phyloP scores from a whole-genome alignment of 495 filamentous ascomycete species.

The Penicillium odoratum region DNA sequence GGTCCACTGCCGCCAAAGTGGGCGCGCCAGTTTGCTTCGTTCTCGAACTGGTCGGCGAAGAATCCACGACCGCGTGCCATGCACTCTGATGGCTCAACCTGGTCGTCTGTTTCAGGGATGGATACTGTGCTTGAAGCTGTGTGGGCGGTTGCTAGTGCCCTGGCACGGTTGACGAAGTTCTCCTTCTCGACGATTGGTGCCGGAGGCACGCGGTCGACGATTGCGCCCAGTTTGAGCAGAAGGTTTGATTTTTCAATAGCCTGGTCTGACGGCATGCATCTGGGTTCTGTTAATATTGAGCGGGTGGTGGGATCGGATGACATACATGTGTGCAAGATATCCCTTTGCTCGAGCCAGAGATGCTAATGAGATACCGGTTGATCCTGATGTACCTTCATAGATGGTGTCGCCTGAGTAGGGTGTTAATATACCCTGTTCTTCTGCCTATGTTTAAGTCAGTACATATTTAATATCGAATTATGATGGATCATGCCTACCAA shows the following conservation, averaged over 20 bases:
- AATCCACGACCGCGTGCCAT: slow-evolving; percentile 59
- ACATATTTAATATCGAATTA: background rate
- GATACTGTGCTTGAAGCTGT: slow-evolving; percentile 47
- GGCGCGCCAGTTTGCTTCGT: slow-evolving; percentile 77
- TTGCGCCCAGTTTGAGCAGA: slow-evolving; percentile 85
- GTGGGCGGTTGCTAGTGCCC: slow-evolving; percentile 72
- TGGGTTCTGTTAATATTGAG: slow-evolving; percentile 25
- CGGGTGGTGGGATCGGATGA: background rate
- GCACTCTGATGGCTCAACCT: slow-evolving; percentile 16
- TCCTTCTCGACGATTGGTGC: slow-evolving; percentile 87
- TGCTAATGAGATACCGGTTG: slow-evolving; percentile 90
- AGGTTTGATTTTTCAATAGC: slow-evolving; percentile 84
- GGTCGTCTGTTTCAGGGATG: slow-evolving; percentile 9
- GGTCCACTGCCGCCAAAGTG: slow-evolving; percentile 84
- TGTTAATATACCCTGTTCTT: slow-evolving; percentile 71
- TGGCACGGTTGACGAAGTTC: slow-evolving; percentile 93
- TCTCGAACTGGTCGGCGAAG: slow-evolving; percentile 98
- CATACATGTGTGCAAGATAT: slow-evolving; percentile 86
- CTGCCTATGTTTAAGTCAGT: slow-evolving; percentile 53
- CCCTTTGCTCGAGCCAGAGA: slow-evolving; percentile 83
- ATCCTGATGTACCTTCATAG: slow-evolving; percentile 96
- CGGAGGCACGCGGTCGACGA: slow-evolving; percentile 82
- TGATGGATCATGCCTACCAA: slow-evolving; percentile 45
- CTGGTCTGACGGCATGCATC: slow-evolving; percentile 95
- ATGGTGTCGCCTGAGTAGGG: slow-evolving; percentile 87